Percentiles rank a stretch among this genome's conserved stretches.
phyloP scores from a whole-genome alignment of 176 grass and related monocot species.

The Pharus latifolius region DNA sequence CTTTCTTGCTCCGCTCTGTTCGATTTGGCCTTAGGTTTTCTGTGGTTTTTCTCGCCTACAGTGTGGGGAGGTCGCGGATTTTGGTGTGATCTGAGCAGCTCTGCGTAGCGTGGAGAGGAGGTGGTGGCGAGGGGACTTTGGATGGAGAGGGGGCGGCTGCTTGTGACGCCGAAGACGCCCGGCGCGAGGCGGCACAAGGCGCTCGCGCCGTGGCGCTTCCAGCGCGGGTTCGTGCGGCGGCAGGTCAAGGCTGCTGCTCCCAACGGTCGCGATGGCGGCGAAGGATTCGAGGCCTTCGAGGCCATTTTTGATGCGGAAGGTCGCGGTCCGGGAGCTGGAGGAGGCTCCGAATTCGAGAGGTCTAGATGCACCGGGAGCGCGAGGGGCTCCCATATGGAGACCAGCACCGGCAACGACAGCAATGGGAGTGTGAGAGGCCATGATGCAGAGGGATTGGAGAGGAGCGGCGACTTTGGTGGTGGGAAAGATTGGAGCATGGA shows the following conservation, averaged over 20 bases:
- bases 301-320: not conserved
- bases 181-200: conserved; percentile 28
- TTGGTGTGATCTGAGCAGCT: not conserved
- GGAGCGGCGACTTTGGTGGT: not conserved
- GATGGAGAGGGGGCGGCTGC: conserved; percentile 22
- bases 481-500: not conserved
- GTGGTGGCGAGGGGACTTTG: not conserved
- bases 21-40: not conserved
- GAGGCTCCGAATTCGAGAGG: not conserved
- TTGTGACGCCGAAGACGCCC: not conserved
- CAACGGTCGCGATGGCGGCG: not conserved
- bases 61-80: not conserved
- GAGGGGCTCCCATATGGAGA: not conserved
- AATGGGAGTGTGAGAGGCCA: not conserved
- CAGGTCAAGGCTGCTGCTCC: not conserved
- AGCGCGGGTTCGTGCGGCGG: conserved; percentile 10
- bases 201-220: conserved; percentile 34
- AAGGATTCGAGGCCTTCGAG: not conserved
- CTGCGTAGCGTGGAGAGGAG: not conserved
- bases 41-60: not conserved
- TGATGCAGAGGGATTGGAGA: not conserved
- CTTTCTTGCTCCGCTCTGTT: not conserved
- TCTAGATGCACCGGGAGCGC: not conserved
- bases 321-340: not conserved
- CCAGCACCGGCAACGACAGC: not conserved